Conservation (phyloP, 169 alveolate species). For the Cryptosporidium canis region DNA sequence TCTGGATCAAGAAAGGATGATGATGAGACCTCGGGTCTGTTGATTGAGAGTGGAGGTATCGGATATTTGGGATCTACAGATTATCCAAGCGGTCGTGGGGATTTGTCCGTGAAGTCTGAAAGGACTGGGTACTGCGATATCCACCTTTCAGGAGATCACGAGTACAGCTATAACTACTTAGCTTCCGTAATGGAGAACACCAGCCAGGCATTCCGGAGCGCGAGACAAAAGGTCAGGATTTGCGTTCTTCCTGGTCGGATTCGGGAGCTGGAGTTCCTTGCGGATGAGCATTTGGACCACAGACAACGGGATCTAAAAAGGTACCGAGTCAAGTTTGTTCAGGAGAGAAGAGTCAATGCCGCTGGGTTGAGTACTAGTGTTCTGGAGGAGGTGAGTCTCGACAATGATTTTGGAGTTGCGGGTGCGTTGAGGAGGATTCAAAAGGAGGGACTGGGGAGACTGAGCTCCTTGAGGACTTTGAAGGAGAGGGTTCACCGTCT, state of each 20-base stretch:
- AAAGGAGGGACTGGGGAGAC: background rate
- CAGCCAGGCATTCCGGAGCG: background rate
- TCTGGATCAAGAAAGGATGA: background rate
- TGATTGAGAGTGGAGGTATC: background rate
- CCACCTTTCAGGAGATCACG: background rate
- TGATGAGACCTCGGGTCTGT: background rate
- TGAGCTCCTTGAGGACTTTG: background rate
- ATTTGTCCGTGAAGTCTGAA: background rate
- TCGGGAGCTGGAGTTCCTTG: background rate
- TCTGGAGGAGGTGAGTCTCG: background rate
- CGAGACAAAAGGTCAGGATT: constrained; percentile 52
- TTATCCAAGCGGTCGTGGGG: background rate
- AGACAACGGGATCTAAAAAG: background rate
- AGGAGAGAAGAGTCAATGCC: background rate
- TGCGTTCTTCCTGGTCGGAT: background rate
- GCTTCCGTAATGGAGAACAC: constrained; percentile 66
- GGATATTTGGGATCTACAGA: background rate
- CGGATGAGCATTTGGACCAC: background rate
- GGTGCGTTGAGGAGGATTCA: background rate
- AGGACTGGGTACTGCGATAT: background rate
- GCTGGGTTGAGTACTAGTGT: background rate
- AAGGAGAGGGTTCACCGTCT: background rate
- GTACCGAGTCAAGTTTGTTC: constrained; percentile 2
- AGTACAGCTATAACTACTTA: constrained; percentile 40
- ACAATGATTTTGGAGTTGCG: background rate